Evolutionary conservation across 805 yeast species (phyloP).

Genomic region (Candida chilensis): DNA sequence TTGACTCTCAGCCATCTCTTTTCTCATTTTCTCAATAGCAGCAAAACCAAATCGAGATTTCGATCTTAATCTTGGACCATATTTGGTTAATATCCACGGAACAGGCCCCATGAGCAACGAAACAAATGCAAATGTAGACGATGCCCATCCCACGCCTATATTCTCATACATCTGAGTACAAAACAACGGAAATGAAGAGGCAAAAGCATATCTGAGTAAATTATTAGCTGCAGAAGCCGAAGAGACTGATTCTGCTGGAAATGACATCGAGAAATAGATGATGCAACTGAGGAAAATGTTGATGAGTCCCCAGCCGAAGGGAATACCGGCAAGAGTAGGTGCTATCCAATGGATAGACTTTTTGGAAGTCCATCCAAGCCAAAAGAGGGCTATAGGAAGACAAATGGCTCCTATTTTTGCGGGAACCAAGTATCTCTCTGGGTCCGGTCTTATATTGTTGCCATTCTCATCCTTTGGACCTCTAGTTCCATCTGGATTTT

Average conservation of each 20-base stretch:
- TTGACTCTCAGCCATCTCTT: too few relatives aligned
- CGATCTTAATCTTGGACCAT: constrained; percentile 50
- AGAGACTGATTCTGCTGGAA: constrained; percentile 71
- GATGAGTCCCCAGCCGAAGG: constrained; percentile 69
- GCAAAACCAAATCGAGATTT: constrained; percentile 52
- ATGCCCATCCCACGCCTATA: constrained; percentile 74
- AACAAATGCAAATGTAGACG: constrained; percentile 56
- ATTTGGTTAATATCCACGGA: constrained; percentile 58
- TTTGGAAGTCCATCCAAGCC: constrained; percentile 77
- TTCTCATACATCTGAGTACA: constrained; percentile 75
- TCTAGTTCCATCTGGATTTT: constrained; percentile 52
- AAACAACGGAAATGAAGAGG: constrained; percentile 79
- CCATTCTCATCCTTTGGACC: constrained; percentile 49
- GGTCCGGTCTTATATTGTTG: constrained; percentile 40
- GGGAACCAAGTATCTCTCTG: constrained; percentile 51
- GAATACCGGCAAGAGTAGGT: constrained; percentile 68
- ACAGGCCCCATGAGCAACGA: constrained; percentile 65
- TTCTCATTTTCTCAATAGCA: too few relatives aligned
- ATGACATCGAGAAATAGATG: constrained; percentile 60
- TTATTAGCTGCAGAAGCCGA: constrained; percentile 90
- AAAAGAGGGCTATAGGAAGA: constrained; percentile 61
- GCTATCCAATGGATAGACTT: constrained; percentile 66
- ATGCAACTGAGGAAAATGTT: constrained; percentile 63
- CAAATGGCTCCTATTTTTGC: constrained; percentile 62
- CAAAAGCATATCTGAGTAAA: constrained; percentile 62